phyloP scores from a whole-genome alignment of 371 early-diverging fungal species.

The Mortierella sp. region DNA sequence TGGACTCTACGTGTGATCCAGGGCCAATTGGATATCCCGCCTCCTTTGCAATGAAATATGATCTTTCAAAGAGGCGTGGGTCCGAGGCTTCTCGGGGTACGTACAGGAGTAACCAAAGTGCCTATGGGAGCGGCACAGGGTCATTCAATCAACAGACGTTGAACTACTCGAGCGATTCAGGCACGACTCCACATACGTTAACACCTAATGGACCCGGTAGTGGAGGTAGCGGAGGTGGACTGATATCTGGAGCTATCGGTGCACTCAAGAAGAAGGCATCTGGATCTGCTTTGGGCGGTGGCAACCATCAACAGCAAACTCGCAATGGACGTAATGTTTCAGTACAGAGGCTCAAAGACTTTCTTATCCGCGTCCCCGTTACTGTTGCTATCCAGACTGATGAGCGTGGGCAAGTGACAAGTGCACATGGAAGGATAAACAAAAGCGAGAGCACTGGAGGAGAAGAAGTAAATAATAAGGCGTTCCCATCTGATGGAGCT shows the following conservation, averaged over 20 bases:
- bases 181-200: too few relatives aligned
- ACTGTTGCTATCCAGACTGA: conserved; percentile 37
- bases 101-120: background rate
- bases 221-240: conserved; percentile 3
- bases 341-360: conserved; percentile 45
- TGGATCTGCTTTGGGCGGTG: conserved; percentile 9
- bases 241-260: conserved; percentile 26
- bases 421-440: background rate
- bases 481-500: background rate
- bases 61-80: conserved; percentile 9
- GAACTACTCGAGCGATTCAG: background rate
- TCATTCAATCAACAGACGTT: conserved; percentile 3
- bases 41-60: background rate
- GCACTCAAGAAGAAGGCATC: conserved; percentile 44
- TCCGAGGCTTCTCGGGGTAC: conserved; percentile 27
- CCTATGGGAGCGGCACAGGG: background rate
- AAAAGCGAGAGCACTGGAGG: background rate
- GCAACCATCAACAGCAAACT: conserved; percentile 1
- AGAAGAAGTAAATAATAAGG: background rate
- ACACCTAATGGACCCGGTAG: background rate
- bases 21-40: background rate
- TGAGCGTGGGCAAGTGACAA: conserved; percentile 5
- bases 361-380: conserved; percentile 48
- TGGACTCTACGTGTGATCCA: background rate
- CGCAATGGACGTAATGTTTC: background rate